Conservation (phyloP, 2,329 filamentous ascomycete genomes). For the Colletotrichum sojae region DNA sequence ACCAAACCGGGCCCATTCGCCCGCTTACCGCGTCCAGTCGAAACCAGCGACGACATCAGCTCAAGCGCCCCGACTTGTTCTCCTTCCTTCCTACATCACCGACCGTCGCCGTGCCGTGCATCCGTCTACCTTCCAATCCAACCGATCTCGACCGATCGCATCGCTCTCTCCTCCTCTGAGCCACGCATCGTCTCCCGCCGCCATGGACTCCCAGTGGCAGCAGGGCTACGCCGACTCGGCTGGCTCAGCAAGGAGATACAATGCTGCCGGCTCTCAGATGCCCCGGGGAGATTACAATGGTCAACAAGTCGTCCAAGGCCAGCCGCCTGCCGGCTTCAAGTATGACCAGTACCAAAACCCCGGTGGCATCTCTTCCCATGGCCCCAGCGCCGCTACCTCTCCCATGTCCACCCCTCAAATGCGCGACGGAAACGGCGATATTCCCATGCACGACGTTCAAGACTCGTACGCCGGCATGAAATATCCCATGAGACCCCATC, state of each 20-base stretch:
- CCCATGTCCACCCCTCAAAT: slow-evolving; percentile 70
- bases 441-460: slow-evolving; percentile 87
- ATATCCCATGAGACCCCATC: slow-evolving; percentile 84
- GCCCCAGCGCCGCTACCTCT: slow-evolving; percentile 69
- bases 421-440: slow-evolving; percentile 81
- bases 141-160: slow-evolving; percentile 23
- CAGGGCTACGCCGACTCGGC: slow-evolving; percentile 77
- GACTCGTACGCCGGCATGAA: slow-evolving; percentile 90
- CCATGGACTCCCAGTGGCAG: slow-evolving; percentile 67
- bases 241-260: slow-evolving; percentile 75
- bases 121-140: slow-evolving; percentile 21
- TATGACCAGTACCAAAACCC: slow-evolving; percentile 76
- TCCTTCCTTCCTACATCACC: slow-evolving; percentile 38
- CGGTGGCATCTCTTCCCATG: slow-evolving; percentile 47
- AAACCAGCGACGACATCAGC: slow-evolving; percentile 40
- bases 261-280: slow-evolving; percentile 60
- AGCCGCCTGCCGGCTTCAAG: slow-evolving; percentile 72
- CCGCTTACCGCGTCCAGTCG: slow-evolving; percentile 41
- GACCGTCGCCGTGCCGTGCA: slow-evolving; percentile 30
- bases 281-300: slow-evolving; percentile 50
- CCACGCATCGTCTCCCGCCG: slow-evolving; percentile 44
- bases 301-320: slow-evolving; percentile 41
- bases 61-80: slow-evolving; percentile 32
- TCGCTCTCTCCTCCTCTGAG: slow-evolving; percentile 25
- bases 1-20: slow-evolving; percentile 35